Evolutionary conservation across 2,329 filamentous ascomycete genomes (phyloP), one percentile per base, ranked within the genome.

Genomic region (Graphilbum fragrans): DNA sequence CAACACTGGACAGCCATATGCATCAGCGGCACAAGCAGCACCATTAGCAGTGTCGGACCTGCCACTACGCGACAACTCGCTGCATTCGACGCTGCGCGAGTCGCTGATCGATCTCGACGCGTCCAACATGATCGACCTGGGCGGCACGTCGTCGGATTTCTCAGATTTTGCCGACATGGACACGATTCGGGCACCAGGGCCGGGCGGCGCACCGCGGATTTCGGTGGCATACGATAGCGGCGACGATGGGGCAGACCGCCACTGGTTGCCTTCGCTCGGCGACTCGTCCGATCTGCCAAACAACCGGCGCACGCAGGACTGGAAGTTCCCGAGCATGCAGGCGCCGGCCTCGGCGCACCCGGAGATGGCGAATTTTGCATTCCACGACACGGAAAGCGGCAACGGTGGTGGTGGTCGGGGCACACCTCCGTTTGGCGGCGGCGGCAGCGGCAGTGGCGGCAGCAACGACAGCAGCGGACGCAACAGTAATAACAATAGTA

Each of bases 21-120:
- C n/a, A n/a, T n/a, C n/a, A n/a, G n/a, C n/a, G n/a, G n/a, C 12
- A 16, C 11, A 9, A 31, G n/a, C 29, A 16, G 47, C 51, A 19
- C 45, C 50, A 8, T 41, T 56, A 4, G 29, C 31, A 4, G 49
- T 50, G 9, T 77, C 74, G 0, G 76, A 80, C 51, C 62, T 81
- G 8, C 75, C 76, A 0, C 56, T 80, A 2, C 64, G 75, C 21
- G 67, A 80, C 45, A 67, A 77, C 50, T 72, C 71, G 35, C 62
- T 55, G 50, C 68, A 65, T 55, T 52, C 65, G 48, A 55, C 69
- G 3, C 65, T 79, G n/a, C 62, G 72, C 41, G 75, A 80, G 52
- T 78, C 76, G 1, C 63, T 80, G 17, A 82, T 81, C 43, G 77
- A 81, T 49, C 65, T 81, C 8, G 77, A 80, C 46, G 71, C 67